Base-by-base conservation (phyloP, 2,329 filamentous ascomycete species). In the Pseudogymnoascus sp. region DNA sequence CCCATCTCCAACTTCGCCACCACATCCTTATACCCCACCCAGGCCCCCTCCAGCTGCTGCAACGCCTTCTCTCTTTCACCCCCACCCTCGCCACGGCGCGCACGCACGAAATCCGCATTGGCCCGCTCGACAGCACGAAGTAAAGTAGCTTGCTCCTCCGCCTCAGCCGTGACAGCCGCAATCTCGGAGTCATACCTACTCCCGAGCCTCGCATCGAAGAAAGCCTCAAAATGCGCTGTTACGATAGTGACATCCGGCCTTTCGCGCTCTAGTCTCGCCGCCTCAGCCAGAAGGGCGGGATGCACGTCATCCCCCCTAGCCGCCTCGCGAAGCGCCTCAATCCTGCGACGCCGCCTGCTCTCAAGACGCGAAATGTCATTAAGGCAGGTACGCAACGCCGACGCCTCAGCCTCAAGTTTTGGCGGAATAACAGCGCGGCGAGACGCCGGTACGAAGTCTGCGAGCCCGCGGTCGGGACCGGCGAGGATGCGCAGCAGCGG, bases 1-100 rank as follows among this genome's bases (percentile, higher is more conserved):
- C 92, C 95, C 0, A 90, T 90, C 68, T 98, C 93, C 2, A 97
- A 82, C 73, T 98, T 96, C 68, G 85, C 90, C 64, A 96, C 86
- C 64, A 98, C 91, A 75, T 99, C 93, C 77, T 96, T 96, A 79
- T 98, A 98, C 77, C 93, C 96, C 76, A 92, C 87, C 74, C 96
- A 98, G 0, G 92, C 93, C 68, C 90, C 92, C 75, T 98, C 93
- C 8, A 99, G 80, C 67, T 84, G 86, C 76, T 99, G 95, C 60
- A 99, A 78, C 0, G 92, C 92, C 69, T 89, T 84, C 74, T 98
- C 93, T 13, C 95, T 86, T 72, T 96, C 92, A 1, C 82, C 84
- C 5, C 84, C 85, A 0, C 82, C 81, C 54, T 83, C 83, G 14
- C 79, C 79, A 36, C 80, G 80, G n/a, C 80, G 90, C 3, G 87